Conservation (phyloP, 768 basidiomycete species). For the Mycena galericulata region DNA sequence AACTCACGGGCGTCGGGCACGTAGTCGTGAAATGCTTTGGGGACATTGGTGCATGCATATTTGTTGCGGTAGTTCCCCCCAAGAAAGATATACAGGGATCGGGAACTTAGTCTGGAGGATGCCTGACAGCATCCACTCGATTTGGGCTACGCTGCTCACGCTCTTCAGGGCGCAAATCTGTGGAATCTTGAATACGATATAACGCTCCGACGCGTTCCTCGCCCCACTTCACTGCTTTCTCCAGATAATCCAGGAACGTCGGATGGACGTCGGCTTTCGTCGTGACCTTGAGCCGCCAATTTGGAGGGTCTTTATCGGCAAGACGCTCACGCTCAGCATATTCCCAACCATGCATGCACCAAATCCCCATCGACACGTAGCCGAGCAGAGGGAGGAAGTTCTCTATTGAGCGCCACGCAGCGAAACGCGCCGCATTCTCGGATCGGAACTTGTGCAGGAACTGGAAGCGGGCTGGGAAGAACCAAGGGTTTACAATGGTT, state of each 20-base stretch:
- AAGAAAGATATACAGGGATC: conserved; percentile 7
- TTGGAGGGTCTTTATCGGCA: neutral
- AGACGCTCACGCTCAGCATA: neutral
- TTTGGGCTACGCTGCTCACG: neutral
- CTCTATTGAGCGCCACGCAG: neutral
- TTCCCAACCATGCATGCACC: neutral
- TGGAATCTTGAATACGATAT: neutral
- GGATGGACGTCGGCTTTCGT: neutral
- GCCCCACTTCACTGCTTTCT: neutral
- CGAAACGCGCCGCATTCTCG: neutral
- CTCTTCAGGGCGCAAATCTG: neutral
- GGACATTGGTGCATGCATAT: neutral
- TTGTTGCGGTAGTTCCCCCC: neutral
- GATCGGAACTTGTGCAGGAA: neutral
- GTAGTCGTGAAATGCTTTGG: neutral
- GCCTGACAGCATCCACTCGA: neutral
- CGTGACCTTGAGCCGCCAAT: neutral
- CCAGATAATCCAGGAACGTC: neutral
- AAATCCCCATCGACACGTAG: conserved; percentile 1
- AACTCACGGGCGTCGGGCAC: neutral
- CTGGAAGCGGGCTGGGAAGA: conserved; percentile 8
- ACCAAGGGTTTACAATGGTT: neutral
- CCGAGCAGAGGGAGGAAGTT: conserved; percentile 4
- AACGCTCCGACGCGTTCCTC: neutral
- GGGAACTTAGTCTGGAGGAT: neutral